These are phyloP conservation scores for Apiospora aurea DNA, from an alignment of 2,329 filamentous ascomycete species.

Conservation along the genomic window DNA sequence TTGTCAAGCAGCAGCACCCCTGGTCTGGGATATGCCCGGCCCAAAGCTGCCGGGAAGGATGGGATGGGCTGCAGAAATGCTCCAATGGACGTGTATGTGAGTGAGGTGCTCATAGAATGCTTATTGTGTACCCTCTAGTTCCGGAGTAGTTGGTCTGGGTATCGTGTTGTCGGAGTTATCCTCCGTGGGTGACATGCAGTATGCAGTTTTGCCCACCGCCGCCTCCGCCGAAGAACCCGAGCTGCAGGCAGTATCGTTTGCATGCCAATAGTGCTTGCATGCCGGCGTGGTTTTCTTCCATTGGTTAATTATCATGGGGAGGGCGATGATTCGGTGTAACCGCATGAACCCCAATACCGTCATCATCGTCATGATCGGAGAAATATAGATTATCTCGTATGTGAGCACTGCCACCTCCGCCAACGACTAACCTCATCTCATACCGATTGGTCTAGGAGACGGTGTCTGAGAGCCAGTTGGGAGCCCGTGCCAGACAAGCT, in stretches of 20 bases:
- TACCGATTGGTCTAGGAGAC: not conserved
- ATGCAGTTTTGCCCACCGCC: slow-evolving; percentile 1
- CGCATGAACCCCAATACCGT: not conserved
- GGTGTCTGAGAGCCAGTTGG: not conserved
- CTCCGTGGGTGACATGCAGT: not conserved
- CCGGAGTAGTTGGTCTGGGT: not conserved
- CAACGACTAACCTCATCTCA: not conserved
- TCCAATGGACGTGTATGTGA: not conserved
- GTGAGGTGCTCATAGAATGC: not conserved
- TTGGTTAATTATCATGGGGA: not conserved
- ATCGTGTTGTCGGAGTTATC: not conserved
- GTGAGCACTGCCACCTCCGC: slow-evolving; percentile 8
- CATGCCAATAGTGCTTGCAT: not conserved
- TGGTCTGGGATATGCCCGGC: not conserved
- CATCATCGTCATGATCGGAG: not conserved
- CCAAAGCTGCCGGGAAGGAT: not conserved
- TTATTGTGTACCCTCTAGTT: not conserved
- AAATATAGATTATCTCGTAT: not conserved
- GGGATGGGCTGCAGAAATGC: not conserved
- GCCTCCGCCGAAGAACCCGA: not conserved
- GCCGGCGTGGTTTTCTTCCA: not conserved
- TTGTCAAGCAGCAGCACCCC: not conserved
- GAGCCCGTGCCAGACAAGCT: not conserved
- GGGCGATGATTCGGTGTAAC: slow-evolving; percentile 1
- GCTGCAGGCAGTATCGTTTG: not conserved